Evolutionary conservation across 2,329 filamentous ascomycete species (phyloP).

Genomic region (Neofusicoccum umdonicola): DNA sequence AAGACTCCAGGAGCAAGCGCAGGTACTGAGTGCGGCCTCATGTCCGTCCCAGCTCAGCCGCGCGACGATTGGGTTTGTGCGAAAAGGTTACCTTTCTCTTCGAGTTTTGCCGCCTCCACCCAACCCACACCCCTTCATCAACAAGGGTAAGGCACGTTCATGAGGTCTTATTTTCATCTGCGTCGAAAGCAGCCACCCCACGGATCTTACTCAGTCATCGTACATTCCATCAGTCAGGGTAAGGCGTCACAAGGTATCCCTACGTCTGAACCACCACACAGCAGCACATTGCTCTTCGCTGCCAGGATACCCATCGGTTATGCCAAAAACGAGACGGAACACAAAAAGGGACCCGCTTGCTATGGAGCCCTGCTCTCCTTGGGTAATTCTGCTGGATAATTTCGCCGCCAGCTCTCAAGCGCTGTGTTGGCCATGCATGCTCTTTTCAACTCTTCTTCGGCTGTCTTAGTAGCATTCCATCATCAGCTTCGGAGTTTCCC

Average conservation of each 20-base stretch:
- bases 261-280: not conserved
- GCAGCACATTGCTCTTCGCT: not conserved
- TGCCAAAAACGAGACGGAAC: not conserved
- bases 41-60: constrained; percentile 9
- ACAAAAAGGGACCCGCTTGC: not conserved
- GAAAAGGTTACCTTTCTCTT: constrained; percentile 18
- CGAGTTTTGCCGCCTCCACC: not conserved
- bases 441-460: not conserved
- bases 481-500: not conserved
- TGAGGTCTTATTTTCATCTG: not conserved
- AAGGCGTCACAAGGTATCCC: constrained; percentile 13
- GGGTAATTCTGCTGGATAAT: not conserved
- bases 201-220: not conserved
- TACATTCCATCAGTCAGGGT: constrained; percentile 2
- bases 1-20: constrained; percentile 66
- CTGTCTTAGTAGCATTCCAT: not conserved
- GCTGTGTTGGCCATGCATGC: not conserved
- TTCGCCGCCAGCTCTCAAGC: not conserved
- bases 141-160: constrained; percentile 17
- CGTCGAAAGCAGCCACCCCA: not conserved
- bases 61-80: constrained; percentile 13
- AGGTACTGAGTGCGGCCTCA: constrained; percentile 43
- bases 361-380: not conserved
- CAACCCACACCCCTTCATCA: constrained; percentile 12
- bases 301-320: not conserved